Percentiles rank a stretch among this genome's conserved stretches.
phyloP scores from a whole-genome alignment of 192 early-diverging fungal species.

The Irineochytrium annulatum region DNA sequence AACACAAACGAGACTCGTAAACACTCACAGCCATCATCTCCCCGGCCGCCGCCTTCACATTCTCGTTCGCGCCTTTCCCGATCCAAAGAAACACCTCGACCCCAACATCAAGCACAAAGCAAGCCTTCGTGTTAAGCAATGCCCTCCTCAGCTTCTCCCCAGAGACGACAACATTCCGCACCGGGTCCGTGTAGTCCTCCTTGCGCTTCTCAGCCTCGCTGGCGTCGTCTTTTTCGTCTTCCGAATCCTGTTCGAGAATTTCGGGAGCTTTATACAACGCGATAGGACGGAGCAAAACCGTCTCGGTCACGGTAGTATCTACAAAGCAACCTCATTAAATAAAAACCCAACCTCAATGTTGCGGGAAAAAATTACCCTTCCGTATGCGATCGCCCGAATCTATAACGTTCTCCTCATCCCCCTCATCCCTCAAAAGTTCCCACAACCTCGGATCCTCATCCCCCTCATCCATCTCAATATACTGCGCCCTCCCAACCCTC shows the following conservation, averaged over 20 bases:
- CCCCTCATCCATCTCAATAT: conserved; percentile 32
- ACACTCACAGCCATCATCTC: conserved; percentile 43
- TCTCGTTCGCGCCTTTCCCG: conserved; percentile 22
- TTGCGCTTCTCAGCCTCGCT: too few relatives aligned
- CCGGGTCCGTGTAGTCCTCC: not conserved
- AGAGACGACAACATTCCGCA: conserved; percentile 15
- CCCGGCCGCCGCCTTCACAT: conserved; percentile 22
- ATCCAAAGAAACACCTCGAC: conserved; percentile 50
- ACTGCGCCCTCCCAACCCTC: conserved; percentile 27
- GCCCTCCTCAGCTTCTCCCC: conserved; percentile 21
- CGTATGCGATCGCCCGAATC: too few relatives aligned
- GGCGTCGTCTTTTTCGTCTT: conserved; percentile 1
- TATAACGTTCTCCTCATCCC: not conserved
- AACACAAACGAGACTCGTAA: not conserved
- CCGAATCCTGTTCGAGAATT: too few relatives aligned
- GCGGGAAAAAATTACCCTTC: too few relatives aligned
- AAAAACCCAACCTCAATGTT: too few relatives aligned
- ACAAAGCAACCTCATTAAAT: too few relatives aligned
- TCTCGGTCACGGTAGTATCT: too few relatives aligned
- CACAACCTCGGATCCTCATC: conserved; percentile 10
- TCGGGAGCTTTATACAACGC: too few relatives aligned
- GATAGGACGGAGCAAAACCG: too few relatives aligned
- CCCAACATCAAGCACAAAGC: conserved; percentile 45
- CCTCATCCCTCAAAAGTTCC: conserved; percentile 3
- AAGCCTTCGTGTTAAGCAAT: conserved; percentile 31